Evolutionary conservation across 345 rosid genomes (phyloP), one percentile per base, ranked within the genome.

Genomic region (Leavenworthia alabamica): DNA sequence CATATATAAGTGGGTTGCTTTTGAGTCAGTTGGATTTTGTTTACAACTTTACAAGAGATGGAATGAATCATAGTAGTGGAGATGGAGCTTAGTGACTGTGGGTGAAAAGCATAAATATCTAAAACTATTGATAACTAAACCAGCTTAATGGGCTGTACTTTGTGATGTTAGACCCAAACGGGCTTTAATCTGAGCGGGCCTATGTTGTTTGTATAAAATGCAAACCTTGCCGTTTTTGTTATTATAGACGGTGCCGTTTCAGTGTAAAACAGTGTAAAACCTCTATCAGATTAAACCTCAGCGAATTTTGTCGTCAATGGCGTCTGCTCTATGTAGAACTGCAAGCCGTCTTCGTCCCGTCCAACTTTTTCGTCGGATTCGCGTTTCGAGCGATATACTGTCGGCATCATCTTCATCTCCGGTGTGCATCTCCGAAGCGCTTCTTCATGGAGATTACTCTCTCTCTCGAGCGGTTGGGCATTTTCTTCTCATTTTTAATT

Each of bases 271-370:
- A 14, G 50, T 41, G 19, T 23, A 39, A 56, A 70, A 62, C 64
- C 68, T 45, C 73, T 13, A 6, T 35, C 24, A 41, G 60, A 60
- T 20, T 20, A 66, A 67, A 31, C 62, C 72, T 50, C 45, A 58
- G 19, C 28, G 20, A 19, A 47, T 22, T 23, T 14, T 37, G 24
- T 23, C 23, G 15, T 73, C 73, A 40, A 82, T 88, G 96, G 87
- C 97, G 39, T 56, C 72, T 67, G 74, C 75, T 42, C 14, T 90
- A 1, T 49, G 63, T 3, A 78, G 85, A 64, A 81, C 56, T 4
- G 80, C 76, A 7, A 74, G 62, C 14, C 68, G 40, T 33, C 70
- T 85, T 12, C 81, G 79, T 33, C 42, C 62, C 43, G 15, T 68
- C 27, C 75, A 62, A 14, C 48, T 64, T 4, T 67, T 7, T 31